Conservation (phyloP, 495 filamentous ascomycete genomes). For the Trichoderma gamsii region DNA sequence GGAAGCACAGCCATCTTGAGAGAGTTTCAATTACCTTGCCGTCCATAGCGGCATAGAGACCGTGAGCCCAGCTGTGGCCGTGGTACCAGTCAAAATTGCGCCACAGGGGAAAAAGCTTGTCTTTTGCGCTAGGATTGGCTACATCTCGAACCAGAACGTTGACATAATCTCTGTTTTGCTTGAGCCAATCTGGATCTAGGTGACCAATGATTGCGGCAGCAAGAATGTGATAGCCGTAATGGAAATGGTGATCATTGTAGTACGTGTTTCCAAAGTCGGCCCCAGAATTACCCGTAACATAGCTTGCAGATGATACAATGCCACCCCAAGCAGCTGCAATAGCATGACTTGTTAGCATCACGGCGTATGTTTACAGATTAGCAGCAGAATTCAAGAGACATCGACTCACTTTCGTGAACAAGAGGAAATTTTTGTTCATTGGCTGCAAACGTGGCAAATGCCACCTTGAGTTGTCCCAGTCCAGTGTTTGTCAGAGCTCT, state of each 20-base stretch:
- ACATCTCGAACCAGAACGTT: conserved; percentile 72
- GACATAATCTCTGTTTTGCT: conserved; percentile 68
- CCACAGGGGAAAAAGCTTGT: conserved; percentile 78
- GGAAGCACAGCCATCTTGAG: conserved; percentile 7
- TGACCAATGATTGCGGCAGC: conserved; percentile 78
- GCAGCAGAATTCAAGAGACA: neutral
- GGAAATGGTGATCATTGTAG: conserved; percentile 98
- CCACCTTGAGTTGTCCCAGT: conserved; percentile 61
- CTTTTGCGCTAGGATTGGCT: conserved; percentile 65
- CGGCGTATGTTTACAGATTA: neutral
- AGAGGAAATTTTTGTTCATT: conserved; percentile 76
- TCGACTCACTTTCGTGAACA: conserved; percentile 61
- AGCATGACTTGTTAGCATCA: neutral
- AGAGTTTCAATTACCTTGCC: conserved; percentile 32
- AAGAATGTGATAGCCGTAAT: conserved; percentile 83
- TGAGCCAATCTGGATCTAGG: conserved; percentile 72
- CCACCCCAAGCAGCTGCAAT: conserved; percentile 66
- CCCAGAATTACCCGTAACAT: conserved; percentile 62
- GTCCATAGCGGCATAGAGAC: conserved; percentile 84
- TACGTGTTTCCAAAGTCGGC: conserved; percentile 76
- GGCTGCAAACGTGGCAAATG: conserved; percentile 67
- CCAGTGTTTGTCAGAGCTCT: conserved; percentile 52
- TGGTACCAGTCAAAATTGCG: conserved; percentile 90
- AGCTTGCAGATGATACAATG: conserved; percentile 73
- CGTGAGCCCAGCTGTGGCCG: conserved; percentile 94